These are phyloP conservation scores for Penicillium longicatenatum DNA, from an alignment of 495 filamentous ascomycete genomes.

Conservation along the genomic window DNA sequence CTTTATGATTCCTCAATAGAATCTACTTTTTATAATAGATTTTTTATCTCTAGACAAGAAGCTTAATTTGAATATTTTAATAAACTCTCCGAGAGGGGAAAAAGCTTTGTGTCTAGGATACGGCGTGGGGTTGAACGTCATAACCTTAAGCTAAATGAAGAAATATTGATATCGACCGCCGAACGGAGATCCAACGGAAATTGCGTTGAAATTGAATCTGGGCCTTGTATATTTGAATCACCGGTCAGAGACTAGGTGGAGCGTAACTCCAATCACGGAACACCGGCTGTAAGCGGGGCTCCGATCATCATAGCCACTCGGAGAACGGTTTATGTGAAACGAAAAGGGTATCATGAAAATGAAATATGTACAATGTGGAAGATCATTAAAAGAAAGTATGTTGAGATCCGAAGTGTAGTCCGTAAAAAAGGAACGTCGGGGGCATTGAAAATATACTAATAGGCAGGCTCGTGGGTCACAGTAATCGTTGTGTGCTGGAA, in stretches of 20 bases:
- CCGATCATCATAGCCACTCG: neutral
- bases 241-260: neutral
- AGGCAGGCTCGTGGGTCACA: conserved; percentile 29
- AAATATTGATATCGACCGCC: neutral
- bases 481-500: conserved; percentile 36
- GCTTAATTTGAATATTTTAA: no score
- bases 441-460: neutral
- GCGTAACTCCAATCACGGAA: neutral
- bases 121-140: no score
- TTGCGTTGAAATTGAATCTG: neutral
- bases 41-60: no score
- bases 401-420: neutral
- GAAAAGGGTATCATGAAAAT: neutral
- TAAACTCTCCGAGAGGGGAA: no score
- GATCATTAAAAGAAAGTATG: neutral
- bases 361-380: neutral
- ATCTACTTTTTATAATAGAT: no score
- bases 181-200: neutral
- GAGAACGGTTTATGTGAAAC: neutral
- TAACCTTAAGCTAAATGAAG: neutral
- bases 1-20: no score
- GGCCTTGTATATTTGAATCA: no score
- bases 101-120: no score
- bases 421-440: neutral
- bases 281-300: neutral